These are phyloP conservation scores for Trichosporon coremiiforme DNA, from an alignment of 1,284 basidiomycete genomes.

Conservation along the genomic window DNA sequence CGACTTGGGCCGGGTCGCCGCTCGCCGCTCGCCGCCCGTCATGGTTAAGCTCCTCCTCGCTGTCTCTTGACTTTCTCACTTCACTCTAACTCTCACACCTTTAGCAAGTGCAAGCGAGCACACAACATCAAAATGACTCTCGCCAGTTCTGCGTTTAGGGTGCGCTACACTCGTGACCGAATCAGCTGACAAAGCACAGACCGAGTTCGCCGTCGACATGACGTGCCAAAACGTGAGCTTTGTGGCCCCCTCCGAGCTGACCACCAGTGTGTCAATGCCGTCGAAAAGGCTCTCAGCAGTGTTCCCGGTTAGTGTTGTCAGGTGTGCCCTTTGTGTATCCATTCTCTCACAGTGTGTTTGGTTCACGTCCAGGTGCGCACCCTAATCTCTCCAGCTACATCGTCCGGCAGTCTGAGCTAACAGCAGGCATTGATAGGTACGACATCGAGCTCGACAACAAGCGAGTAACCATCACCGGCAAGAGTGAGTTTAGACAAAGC, in stretches of 20 bases:
- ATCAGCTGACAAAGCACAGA: slow-evolving; percentile 37
- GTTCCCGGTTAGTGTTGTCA: slow-evolving; percentile 37
- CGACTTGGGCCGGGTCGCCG: not conserved
- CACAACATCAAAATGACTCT: slow-evolving; percentile 37
- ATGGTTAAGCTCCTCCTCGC: not conserved
- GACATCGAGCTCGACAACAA: slow-evolving; percentile 56
- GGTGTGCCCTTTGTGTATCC: not conserved
- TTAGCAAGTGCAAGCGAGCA: not conserved
- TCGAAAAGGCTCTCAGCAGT: slow-evolving; percentile 44
- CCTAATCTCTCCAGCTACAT: no score
- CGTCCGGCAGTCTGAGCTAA: slow-evolving; percentile 14
- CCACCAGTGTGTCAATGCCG: slow-evolving; percentile 53
- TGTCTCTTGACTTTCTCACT: not conserved
- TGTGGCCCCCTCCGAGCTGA: not conserved
- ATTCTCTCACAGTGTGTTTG: not conserved
- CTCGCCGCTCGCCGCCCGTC: not conserved
- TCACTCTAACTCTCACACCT: not conserved
- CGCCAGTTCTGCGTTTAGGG: slow-evolving; percentile 46
- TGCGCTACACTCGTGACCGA: slow-evolving; percentile 21
- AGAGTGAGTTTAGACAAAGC: slow-evolving; percentile 38
- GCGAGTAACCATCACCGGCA: slow-evolving; percentile 54
- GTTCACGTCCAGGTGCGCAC: not conserved
- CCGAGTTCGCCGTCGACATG: slow-evolving; percentile 58
- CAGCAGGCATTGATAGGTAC: slow-evolving; percentile 52
- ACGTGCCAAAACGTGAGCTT: slow-evolving; percentile 53